Base-by-base conservation (phyloP, 345 rosid species). In the Anastatica hierochuntica region DNA sequence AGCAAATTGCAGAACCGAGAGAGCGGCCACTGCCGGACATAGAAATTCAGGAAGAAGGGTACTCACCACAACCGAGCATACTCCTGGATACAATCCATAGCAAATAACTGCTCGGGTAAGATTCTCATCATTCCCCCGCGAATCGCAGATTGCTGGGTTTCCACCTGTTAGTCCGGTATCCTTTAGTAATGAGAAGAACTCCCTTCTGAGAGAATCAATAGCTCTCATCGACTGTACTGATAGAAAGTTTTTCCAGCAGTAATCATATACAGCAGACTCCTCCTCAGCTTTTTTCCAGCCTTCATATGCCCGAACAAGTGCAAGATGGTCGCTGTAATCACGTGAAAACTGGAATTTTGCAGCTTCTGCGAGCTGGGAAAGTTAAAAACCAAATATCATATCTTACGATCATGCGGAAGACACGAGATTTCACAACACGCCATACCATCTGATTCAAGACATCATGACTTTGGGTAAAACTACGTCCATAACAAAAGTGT, bases 201-300 rank as follows among this genome's bases (percentile, higher is more conserved):
- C 94, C 63, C 74, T 73, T 26, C 96, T 76, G 53, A 90, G 96
- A 64, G 94, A 76, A 71, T 90, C 95, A 42, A 90, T 80, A 39
- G 85, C 95, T 70, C 82, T 90, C 92, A 86, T 75, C 39, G 95
- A 84, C 66, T 82, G 98, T 2, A 58, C 51, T 10, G 98, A 90
- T 17, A 90, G 83, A 68, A 86, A 86, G 67, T 86, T 82, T 60
- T 71, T 86, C 96, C 98, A 90, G 72, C 98, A 86, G 64, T 76
- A 90, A 14, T 90, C 98, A 58, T 79, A 77, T 24, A 82, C 87
- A 48, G 78, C 70, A 72, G 75, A 71, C 63, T 77, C 76, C 49
- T 39, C 66, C 62, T 90, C 98, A 52, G 95, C 94, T 47, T 71
- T 83, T 70, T 64, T 74, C 96, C 96, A 86, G 65, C 96, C 92